Evolutionary conservation across 768 basidiomycete species (phyloP), one percentile per base, ranked within the genome.

Genomic region (Lentinula detonsa): DNA sequence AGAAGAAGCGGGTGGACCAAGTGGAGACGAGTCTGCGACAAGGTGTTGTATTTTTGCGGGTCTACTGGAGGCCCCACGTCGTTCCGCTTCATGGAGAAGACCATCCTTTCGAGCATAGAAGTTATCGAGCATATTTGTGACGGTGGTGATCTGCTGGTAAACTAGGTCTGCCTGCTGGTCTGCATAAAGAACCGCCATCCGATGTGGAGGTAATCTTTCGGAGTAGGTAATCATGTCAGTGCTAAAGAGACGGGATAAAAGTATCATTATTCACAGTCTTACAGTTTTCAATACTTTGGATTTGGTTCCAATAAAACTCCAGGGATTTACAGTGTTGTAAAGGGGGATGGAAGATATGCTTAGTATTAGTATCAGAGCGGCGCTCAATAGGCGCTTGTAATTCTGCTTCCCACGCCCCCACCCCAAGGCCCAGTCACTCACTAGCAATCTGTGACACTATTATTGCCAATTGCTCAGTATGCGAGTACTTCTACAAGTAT

Each of bases 141-240:
- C 45, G 21, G 21, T 28, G 16, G 13, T 59, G 46, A 59, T 59
- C 48, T 59, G 58, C 21, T 59, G 58, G 18, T 59, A 50, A 13
- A 59, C 58, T 28, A 50, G 35, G 18, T 59, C 58, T 28, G 58
- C 58, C 23, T 59, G 58, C 23, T 59, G 46, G 16, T 34, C 48
- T 21, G 58, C 58, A 33, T 23, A 43, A 8, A 42, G 56, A 31
- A 57, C 33, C 2, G 42, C 45, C 56, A 56, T 53, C 23, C 11
- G 46, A 9, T 10, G 28, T 50, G 49, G 49, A 50, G 11, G 16
- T 48, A n/a, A 11, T 15, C 43, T 6, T 45, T 16, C 16, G 16
- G 5, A 18, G 43, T 16, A 16, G 7, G n/a, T 45, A 45, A n/a
- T 45, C 43, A 45, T 45, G 43, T 45, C 15, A 45, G 43, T 18